These are phyloP conservation scores for Nakaseomyces bracarensis DNA, from an alignment of 1,139 yeast species.

Conservation along the genomic window DNA sequence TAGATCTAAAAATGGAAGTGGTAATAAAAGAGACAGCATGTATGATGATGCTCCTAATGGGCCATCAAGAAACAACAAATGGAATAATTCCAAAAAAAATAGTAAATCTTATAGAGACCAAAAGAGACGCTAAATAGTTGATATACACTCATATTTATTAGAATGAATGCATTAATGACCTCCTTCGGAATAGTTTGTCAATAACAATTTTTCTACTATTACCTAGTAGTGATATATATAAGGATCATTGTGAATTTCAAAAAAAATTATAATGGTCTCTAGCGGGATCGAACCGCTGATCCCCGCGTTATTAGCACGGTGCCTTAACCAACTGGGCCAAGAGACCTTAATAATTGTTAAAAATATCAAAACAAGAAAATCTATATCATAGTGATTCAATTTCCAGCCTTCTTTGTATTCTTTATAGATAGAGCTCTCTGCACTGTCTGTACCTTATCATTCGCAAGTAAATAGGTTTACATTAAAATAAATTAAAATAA, in stretches of 20 bases:
- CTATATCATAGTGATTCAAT: no score
- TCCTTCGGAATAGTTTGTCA: no score
- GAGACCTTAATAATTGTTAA: slow-evolving; percentile 16
- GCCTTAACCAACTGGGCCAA: slow-evolving; percentile 33
- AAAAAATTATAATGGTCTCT: slow-evolving; percentile 18
- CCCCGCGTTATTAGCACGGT: slow-evolving; percentile 32
- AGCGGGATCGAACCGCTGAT: slow-evolving; percentile 32
- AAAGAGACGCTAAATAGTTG: not conserved
- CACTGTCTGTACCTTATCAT: no score
- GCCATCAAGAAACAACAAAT: not conserved
- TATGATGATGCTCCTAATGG: not conserved
- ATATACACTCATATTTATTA: not conserved
- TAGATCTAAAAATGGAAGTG: not conserved
- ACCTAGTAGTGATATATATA: no score
- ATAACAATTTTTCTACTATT: no score
- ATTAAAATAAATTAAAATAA: no score
- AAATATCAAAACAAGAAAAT: no score
- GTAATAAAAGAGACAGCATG: not conserved
- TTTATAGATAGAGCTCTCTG: no score
- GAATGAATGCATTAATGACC: not conserved
- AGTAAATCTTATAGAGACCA: slow-evolving; percentile 4
- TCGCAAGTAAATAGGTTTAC: no score
- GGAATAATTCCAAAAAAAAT: slow-evolving; percentile 4
- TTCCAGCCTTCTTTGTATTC: no score
- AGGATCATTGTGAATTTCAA: no score